phyloP scores from a whole-genome alignment of 208 protist species.

The Zelonia costaricensis region DNA sequence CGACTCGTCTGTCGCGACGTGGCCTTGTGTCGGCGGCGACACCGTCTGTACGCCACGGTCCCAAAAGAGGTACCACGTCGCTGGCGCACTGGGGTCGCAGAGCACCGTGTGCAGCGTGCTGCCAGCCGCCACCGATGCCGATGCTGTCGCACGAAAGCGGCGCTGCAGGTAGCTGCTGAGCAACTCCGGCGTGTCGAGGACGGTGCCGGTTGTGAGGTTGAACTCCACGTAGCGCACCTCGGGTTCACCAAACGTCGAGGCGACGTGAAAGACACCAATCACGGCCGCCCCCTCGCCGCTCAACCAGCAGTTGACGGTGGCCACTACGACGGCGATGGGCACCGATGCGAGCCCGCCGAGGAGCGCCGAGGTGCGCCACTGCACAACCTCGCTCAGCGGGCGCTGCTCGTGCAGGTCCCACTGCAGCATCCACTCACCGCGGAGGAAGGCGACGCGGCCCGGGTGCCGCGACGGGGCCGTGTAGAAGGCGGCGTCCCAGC shows the following conservation, averaged over 20 bases:
- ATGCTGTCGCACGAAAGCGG: slow-evolving; percentile 8
- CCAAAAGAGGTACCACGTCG: slow-evolving; percentile 23
- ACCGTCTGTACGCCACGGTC: slow-evolving; percentile 8
- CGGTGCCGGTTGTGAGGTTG: background rate
- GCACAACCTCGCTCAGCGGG: slow-evolving; percentile 7
- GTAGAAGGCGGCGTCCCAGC: slow-evolving; percentile 74
- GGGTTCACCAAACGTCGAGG: background rate
- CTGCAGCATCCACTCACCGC: slow-evolving; percentile 41
- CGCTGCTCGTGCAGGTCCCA: slow-evolving; percentile 50
- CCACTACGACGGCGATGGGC: slow-evolving; percentile 24
- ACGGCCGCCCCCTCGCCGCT: background rate
- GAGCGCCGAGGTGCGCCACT: slow-evolving; percentile 9
- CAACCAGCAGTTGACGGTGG: slow-evolving; percentile 27
- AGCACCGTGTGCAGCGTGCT: slow-evolving; percentile 14
- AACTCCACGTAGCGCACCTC: slow-evolving; percentile 26
- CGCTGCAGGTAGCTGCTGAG: background rate
- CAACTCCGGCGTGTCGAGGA: slow-evolving; percentile 1
- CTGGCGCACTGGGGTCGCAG: slow-evolving; percentile 9
- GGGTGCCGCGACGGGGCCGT: slow-evolving; percentile 25
- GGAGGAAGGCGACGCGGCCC: slow-evolving; percentile 46
- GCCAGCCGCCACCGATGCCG: background rate
- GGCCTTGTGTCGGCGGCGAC: background rate
- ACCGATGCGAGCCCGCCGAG: slow-evolving; percentile 34
- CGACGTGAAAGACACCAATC: slow-evolving; percentile 14
- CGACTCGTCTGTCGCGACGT: no score